Conservation (phyloP, 108 stramenopile species). For the Skeletonema potamos region DNA sequence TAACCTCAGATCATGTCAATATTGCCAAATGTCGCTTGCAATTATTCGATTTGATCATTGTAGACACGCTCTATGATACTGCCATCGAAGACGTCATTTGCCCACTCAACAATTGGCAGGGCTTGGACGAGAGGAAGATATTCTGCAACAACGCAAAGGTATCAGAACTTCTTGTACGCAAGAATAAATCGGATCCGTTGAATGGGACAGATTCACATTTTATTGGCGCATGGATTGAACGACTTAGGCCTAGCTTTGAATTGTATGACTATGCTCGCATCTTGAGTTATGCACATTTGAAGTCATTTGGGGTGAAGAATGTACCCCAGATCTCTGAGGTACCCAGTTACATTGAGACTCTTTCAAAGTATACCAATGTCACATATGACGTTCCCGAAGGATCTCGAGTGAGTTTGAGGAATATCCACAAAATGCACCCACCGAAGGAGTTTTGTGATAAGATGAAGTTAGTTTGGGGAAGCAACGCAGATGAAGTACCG, state of each 20-base stretch:
- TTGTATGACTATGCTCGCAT: conserved; percentile 47
- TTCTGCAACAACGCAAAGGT: neutral
- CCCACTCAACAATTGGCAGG: conserved; percentile 34
- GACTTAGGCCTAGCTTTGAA: conserved; percentile 41
- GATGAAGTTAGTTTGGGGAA: conserved; percentile 36
- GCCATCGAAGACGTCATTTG: conserved; percentile 36
- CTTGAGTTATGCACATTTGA: conserved; percentile 33
- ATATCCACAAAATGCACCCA: conserved; percentile 30
- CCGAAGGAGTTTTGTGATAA: conserved; percentile 42
- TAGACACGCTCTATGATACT: conserved; percentile 26
- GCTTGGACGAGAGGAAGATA: neutral
- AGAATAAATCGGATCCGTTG: conserved; percentile 22
- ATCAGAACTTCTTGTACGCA: conserved; percentile 2
- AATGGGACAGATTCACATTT: conserved; percentile 14
- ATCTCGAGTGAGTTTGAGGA: conserved; percentile 25
- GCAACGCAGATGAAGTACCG: conserved; percentile 34
- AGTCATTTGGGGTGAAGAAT: conserved; percentile 24
- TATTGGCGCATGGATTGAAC: conserved; percentile 43
- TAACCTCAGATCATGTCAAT: conserved; percentile 35
- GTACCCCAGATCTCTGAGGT: conserved; percentile 27
- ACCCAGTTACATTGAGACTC: conserved; percentile 30
- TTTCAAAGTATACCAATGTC: conserved; percentile 21
- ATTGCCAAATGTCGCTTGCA: conserved; percentile 50
- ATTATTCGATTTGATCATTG: conserved; percentile 46
- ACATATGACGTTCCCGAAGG: neutral